Evolutionary conservation across 768 basidiomycete species (phyloP), one percentile per base, ranked within the genome.

Genomic region (Lentinula aciculospora): DNA sequence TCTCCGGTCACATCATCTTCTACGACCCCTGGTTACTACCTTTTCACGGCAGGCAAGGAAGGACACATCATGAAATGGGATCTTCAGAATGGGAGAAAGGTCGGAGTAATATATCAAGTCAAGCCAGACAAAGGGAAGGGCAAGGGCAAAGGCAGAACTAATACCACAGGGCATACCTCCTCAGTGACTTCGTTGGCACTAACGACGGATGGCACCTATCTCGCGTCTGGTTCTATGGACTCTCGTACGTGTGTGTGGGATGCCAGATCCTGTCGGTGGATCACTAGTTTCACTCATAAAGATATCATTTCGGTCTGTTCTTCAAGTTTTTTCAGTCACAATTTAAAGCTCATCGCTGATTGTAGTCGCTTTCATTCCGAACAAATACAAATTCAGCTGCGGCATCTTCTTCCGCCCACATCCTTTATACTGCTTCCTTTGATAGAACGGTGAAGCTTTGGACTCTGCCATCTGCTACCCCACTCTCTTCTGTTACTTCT

Each of bases 41-140:
- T 98, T n/a, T 98, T 87, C 69, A 93, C 93, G 0, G 76, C 94
- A 0, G 89, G 89, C 8, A 99, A 99, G 68, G 93, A 96, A 65
- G 97, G 96, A 1, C 77, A 81, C 12, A 92, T 99, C 66, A 80
- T 88, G 56, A 91, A 93, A 69, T 94, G 91, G 89, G 83, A 91
- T 66, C 74, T 95, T 27, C 68, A 67, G 9, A 81, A 81, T 0
- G 90, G 90, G 8, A 78, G 81, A 68, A 83, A 81, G 62, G 62
- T 81, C 1, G 70, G 74, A 9, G 81, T 80, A 1, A 82, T 87
- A 65, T 76, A 82, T 66, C 92, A 92, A 69, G 63, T 76, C 9
- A 79, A 82, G 21, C 69, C 75, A 64, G 75, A 64, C 29, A 72
- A 83, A 65, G 72, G 72, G 56, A 86, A 83, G 61, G 81, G 81